Base-by-base conservation (phyloP, 2,329 filamentous ascomycete genomes). In the Colletotrichum sojae region DNA sequence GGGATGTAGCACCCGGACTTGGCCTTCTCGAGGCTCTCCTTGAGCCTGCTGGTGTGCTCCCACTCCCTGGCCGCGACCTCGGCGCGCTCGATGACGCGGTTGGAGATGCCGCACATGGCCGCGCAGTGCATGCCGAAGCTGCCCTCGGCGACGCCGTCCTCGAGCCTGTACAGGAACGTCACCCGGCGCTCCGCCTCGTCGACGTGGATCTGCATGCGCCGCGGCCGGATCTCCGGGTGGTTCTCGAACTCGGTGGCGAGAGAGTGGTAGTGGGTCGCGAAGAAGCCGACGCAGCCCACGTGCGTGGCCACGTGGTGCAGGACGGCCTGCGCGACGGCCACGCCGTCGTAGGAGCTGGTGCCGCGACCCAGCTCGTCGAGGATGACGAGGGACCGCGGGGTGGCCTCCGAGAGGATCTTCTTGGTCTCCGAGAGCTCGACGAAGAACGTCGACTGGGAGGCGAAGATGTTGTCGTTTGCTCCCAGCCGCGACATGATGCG, bases 61-160 rank as follows among this genome's bases (percentile, higher is more conserved):
- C 96, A 98, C 75, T 94, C 93, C 73, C 87, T 90, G 1, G 96
- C 96, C 6, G 96, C 96, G 22, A 91, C 89, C 80, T 99, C 96
- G 0, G 96, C 96, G 22, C 92, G 85, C 76, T 95, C 91, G 71
- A 99, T 94, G 16, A 99, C 90, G 63, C 91, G 91, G 52, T 85
- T 84, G 0, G 94, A 90, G 72, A 99, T 98, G 1, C 96, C 96
- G 75, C 96, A 99, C 96, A 99, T 99, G 69, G 94, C 92, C 1
- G 96, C 96, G 78, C 96, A 99, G 80, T 99, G 96, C 96, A 99
- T 99, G 75, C 96, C 96, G 76, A 98, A 99, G 76, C 94, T 97
- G 16, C 96, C 96, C 80, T 98, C 95, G 0, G 96, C 96, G 10
- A 98, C 94, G 2, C 96, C 96, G 15, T 94, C 89, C 80, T 98